Conservation (phyloP, 768 basidiomycete genomes). For the Cantharellus cinnabarinus region DNA sequence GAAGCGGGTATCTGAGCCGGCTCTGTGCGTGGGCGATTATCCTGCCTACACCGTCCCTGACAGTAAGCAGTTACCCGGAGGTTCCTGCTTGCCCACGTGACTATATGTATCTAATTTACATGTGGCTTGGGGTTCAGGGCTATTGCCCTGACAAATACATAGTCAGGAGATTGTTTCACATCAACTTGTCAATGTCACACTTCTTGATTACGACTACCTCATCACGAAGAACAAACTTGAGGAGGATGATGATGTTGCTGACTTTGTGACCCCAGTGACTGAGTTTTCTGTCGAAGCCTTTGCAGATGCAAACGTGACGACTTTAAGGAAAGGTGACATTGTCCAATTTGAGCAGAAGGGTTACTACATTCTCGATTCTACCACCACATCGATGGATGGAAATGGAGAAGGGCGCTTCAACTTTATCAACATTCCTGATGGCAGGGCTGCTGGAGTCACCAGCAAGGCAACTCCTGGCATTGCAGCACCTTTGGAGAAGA, state of each 20-base stretch:
- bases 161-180: no score
- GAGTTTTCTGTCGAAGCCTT: conserved; percentile 74
- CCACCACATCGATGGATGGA: conserved; percentile 12
- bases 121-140: no score
- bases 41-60: no score
- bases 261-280: conserved; percentile 70
- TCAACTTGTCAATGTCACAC: conserved; percentile 37
- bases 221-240: conserved; percentile 99
- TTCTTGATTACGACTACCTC: conserved; percentile 94
- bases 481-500: conserved; percentile 11
- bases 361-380: conserved; percentile 71
- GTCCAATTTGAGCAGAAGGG: conserved; percentile 98
- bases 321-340: conserved; percentile 66
- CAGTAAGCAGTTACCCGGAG: no score
- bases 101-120: no score
- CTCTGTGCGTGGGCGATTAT: no score
- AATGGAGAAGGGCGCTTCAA: conserved; percentile 29
- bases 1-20: no score
- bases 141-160: no score
- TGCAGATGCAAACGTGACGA: conserved; percentile 66
- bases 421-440: conserved; percentile 89
- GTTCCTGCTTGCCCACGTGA: no score
- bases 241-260: conserved; percentile 66
- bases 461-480: conserved; percentile 40
- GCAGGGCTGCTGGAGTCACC: conserved; percentile 58